phyloP scores from a whole-genome alignment of 371 early-diverging fungal genomes.

The Mycotypha africana region DNA sequence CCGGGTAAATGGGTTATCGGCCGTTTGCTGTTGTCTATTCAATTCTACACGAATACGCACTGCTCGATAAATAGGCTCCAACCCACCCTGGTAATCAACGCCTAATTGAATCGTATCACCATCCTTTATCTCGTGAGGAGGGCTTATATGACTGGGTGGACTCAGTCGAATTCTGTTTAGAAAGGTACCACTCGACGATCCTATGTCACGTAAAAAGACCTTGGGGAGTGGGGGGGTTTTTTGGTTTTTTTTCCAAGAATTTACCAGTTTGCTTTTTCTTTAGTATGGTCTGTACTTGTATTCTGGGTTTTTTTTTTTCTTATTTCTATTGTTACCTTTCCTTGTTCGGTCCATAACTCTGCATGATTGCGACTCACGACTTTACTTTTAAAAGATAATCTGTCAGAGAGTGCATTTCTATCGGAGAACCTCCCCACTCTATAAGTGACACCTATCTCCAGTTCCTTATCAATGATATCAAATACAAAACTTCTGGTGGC shows the following conservation, averaged over 20 bases:
- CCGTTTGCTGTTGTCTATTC: conserved; percentile 43
- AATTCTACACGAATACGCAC: conserved; percentile 72
- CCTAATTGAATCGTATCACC: conserved; percentile 91
- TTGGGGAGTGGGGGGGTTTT: too few relatives aligned
- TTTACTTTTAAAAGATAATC: conserved; percentile 87
- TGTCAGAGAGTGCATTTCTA: conserved; percentile 51
- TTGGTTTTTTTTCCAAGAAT: too few relatives aligned
- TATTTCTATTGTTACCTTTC: conserved; percentile 59
- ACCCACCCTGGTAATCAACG: conserved; percentile 90
- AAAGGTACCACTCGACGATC: conserved; percentile 92
- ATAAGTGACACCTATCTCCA: conserved; percentile 59
- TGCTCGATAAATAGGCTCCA: conserved; percentile 56
- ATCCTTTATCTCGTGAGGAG: conserved; percentile 75
- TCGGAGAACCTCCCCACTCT: conserved; percentile 83
- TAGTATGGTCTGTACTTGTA: too few relatives aligned
- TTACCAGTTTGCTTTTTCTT: too few relatives aligned
- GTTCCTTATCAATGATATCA: conserved; percentile 74
- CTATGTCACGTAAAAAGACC: conserved; percentile 86
- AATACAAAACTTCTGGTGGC: conserved; percentile 70
- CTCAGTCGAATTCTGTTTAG: conserved; percentile 85
- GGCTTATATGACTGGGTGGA: conserved; percentile 78
- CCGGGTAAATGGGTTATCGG: conserved; percentile 13
- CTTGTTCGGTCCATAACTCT: conserved; percentile 78
- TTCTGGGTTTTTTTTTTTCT: too few relatives aligned
- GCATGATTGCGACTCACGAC: conserved; percentile 93